These are phyloP conservation scores for Schwanniomyces vanrijiae DNA, from an alignment of 805 yeast genomes.

Conservation along the genomic window DNA sequence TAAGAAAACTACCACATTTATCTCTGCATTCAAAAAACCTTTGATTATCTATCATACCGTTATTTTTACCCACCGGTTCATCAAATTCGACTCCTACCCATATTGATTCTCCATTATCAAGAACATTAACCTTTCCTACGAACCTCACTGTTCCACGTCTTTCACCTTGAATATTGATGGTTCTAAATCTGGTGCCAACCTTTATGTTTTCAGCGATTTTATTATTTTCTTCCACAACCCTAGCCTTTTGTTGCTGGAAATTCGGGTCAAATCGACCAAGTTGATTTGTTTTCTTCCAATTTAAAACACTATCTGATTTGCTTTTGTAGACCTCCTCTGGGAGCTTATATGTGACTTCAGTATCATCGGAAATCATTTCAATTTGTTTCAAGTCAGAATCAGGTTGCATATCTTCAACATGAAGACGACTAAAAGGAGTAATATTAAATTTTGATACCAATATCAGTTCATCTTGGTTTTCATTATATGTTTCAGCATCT, in stretches of 20 bases:
- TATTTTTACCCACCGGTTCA: constrained; percentile 83
- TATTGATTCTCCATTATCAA: constrained; percentile 46
- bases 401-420: constrained; percentile 57
- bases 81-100: constrained; percentile 91
- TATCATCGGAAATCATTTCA: constrained; percentile 20
- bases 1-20: constrained; percentile 76
- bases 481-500: constrained; percentile 12
- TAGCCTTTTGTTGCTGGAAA: constrained; percentile 28
- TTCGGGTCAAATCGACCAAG: constrained; percentile 74
- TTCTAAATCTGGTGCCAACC: constrained; percentile 56
- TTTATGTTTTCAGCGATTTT: constrained; percentile 25
- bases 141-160: constrained; percentile 72
- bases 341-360: constrained; percentile 41
- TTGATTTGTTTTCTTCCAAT: constrained; percentile 70
- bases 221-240: constrained; percentile 30
- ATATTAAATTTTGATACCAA: constrained; percentile 26
- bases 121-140: constrained; percentile 65
- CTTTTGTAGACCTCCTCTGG: constrained; percentile 62
- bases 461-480: constrained; percentile 12
- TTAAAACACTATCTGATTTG: constrained; percentile 61
- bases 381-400: constrained; percentile 49
- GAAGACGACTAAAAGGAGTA: constrained; percentile 47
- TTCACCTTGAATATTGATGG: constrained; percentile 44
- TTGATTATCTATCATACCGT: constrained; percentile 68
- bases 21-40: constrained; percentile 56